These are phyloP conservation scores for Cucurbita ficifolia DNA, from an alignment of 306 rosid genomes.

Conservation along the genomic window DNA sequence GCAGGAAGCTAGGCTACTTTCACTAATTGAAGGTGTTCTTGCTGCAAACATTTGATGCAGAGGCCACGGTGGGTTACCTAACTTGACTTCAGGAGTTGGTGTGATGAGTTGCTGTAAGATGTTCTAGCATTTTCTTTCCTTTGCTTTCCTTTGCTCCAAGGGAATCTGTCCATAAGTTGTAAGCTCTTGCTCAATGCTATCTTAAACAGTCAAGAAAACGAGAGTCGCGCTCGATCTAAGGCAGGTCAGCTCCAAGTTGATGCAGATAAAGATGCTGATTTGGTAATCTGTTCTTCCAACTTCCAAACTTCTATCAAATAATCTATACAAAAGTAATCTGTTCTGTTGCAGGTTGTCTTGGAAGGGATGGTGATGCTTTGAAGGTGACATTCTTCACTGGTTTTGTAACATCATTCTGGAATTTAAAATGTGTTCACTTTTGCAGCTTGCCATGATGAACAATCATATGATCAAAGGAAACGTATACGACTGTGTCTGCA, in stretches of 20 bases:
- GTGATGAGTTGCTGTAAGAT: not conserved
- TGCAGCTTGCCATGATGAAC: slow-evolving; percentile 99
- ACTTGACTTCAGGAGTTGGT: slow-evolving; percentile 3
- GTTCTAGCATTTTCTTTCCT: too few relatives aligned
- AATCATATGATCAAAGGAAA: slow-evolving; percentile 79
- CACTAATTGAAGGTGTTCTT: slow-evolving; percentile 91
- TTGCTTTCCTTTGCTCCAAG: too few relatives aligned
- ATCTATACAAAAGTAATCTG: not conserved
- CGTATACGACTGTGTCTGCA: slow-evolving; percentile 73
- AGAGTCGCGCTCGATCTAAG: slow-evolving; percentile 32
- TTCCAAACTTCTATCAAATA: not conserved
- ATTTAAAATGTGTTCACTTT: slow-evolving; percentile 5
- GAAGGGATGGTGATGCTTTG: slow-evolving; percentile 96
- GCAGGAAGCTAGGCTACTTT: slow-evolving; percentile 79
- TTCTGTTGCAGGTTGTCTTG: slow-evolving; percentile 60
- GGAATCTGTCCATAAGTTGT: too few relatives aligned
- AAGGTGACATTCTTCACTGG: slow-evolving; percentile 34
- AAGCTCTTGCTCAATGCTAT: too few relatives aligned
- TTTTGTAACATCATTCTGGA: not conserved
- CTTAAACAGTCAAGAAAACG: too few relatives aligned
- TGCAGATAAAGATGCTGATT: slow-evolving; percentile 83
- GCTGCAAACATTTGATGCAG: slow-evolving; percentile 95
- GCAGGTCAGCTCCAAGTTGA: slow-evolving; percentile 99
- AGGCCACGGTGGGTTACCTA: slow-evolving; percentile 84
- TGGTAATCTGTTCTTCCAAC: slow-evolving; percentile 40